A percentile compares a stretch with the other conserved stretches of the same genome.
Conservation (phyloP, 2,329 filamentous ascomycete species). For the Plenodomus biglobosus region DNA sequence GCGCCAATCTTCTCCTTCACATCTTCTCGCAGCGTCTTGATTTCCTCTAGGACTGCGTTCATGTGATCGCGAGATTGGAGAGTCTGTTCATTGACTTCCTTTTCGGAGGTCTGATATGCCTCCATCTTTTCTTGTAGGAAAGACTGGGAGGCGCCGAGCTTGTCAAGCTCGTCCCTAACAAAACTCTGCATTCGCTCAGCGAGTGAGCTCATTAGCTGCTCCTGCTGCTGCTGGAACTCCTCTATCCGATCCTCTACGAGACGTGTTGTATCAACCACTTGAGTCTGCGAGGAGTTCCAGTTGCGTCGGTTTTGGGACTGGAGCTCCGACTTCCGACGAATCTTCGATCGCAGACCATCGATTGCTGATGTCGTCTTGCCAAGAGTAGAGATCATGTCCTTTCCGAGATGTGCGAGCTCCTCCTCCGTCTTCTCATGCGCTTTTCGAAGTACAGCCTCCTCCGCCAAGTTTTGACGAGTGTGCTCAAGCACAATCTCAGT, state of each 20-base stretch:
- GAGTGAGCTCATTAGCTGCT: conserved; percentile 67
- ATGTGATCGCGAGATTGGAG: conserved; percentile 76
- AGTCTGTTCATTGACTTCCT: conserved; percentile 68
- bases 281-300: conserved; percentile 75
- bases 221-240: conserved; percentile 71
- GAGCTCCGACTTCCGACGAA: conserved; percentile 80
- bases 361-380: conserved; percentile 78
- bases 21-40: conserved; percentile 82
- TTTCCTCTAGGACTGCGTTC: conserved; percentile 89
- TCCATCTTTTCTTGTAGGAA: conserved; percentile 70
- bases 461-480: conserved; percentile 73
- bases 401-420: conserved; percentile 71
- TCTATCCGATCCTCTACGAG: conserved; percentile 75
- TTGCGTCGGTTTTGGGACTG: conserved; percentile 75
- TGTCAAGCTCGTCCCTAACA: conserved; percentile 71
- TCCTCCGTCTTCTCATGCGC: conserved; percentile 85
- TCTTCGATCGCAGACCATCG: conserved; percentile 79
- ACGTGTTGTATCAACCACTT: conserved; percentile 74
- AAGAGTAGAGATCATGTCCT: conserved; percentile 75
- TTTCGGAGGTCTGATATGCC: conserved; percentile 67
- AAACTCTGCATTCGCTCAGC: conserved; percentile 74
- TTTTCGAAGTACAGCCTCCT: conserved; percentile 77
- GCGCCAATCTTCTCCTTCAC: conserved; percentile 85
- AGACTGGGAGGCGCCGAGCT: conserved; percentile 68
- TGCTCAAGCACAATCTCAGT: conserved; percentile 81